Base-by-base conservation (phyloP, 805 yeast species). In the Candida corydali region DNA sequence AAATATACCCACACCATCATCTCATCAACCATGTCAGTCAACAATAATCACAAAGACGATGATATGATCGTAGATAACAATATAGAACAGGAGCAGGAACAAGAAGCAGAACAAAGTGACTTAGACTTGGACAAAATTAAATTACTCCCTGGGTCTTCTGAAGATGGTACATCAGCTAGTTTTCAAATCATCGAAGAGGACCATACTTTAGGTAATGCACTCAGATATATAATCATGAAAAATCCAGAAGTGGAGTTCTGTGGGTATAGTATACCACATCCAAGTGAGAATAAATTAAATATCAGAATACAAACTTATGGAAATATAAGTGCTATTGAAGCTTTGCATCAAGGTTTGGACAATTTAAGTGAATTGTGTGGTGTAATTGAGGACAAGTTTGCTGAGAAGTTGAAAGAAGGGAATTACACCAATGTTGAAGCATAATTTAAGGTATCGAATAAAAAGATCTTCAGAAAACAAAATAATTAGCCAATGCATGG, bases 191-290 rank as follows among this genome's bases (percentile, higher is more conserved):
- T 78, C 22, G 93, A 88, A 49, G 98, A 93, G 61, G 98, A 93
- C 63, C 98, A 93, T 59, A 93, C 98, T 1, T 65, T 93, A 34
- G 98, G 98, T 17, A 93, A 93, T 54, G 84, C 98, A 5, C 74
- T 93, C 36, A 80, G 97, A 58, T 89, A 88, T 62, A 80, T 91
- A 57, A 87, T 93, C 50, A 88, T 93, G 95, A 89, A 91, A 65
- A 93, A 93, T 51, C 96, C 97, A 26, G 95, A 88, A 47, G 98
- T 93, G 17, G 98, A 93, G 57, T 93, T 93, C 60, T 91, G 98
- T 57, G 98, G 98, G 39, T 93, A 93, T 65, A 87, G 97, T 29
- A 93, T 93, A 48, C 98, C 98, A 8, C 98, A 93, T 63, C 98
- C 98, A 14, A 86, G 96, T 24, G 98, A 93, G 63, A 73, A 86